Percentiles rank a stretch among this genome's conserved stretches.
These are phyloP conservation scores for Diaporthe velutina DNA, from an alignment of 2,329 filamentous ascomycete species.

Conservation along the genomic window DNA sequence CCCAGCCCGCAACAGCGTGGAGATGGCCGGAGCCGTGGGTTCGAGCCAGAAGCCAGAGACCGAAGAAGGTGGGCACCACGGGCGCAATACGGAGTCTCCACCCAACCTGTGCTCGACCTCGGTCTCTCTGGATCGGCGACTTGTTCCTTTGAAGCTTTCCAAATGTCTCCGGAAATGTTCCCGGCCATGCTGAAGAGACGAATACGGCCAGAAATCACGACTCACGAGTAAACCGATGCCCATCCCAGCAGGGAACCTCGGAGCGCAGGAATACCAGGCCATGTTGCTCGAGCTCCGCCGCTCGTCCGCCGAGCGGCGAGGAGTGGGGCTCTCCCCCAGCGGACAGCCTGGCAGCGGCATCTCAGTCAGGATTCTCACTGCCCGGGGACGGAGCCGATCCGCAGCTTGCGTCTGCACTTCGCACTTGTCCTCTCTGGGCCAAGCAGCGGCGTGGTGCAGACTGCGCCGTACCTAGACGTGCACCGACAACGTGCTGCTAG, in stretches of 20 bases:
- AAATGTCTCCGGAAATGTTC: no score
- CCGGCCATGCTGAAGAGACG: background rate
- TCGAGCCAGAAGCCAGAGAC: slow-evolving; percentile 13
- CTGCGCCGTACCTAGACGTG: background rate
- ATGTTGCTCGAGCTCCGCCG: background rate
- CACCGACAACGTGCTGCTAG: background rate
- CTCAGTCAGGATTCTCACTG: background rate
- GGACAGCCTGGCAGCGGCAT: background rate
- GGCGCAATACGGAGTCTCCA: background rate
- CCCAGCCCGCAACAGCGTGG: slow-evolving; percentile 18
- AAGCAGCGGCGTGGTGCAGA: slow-evolving; percentile 9
- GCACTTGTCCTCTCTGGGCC: background rate
- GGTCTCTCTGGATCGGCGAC: background rate
- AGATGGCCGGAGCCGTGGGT: slow-evolving; percentile 7
- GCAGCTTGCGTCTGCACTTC: slow-evolving; percentile 4
- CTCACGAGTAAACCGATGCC: slow-evolving; percentile 8
- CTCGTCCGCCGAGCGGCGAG: background rate
- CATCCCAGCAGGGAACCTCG: background rate
- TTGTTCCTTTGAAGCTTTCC: background rate
- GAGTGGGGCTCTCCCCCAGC: background rate
- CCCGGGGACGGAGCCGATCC: slow-evolving; percentile 9
- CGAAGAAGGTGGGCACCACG: background rate
- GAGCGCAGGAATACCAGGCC: background rate
- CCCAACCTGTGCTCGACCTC: background rate
- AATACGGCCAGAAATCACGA: background rate